Conservation (phyloP, 2,329 filamentous ascomycete genomes). For the Gremmenia infestans region DNA sequence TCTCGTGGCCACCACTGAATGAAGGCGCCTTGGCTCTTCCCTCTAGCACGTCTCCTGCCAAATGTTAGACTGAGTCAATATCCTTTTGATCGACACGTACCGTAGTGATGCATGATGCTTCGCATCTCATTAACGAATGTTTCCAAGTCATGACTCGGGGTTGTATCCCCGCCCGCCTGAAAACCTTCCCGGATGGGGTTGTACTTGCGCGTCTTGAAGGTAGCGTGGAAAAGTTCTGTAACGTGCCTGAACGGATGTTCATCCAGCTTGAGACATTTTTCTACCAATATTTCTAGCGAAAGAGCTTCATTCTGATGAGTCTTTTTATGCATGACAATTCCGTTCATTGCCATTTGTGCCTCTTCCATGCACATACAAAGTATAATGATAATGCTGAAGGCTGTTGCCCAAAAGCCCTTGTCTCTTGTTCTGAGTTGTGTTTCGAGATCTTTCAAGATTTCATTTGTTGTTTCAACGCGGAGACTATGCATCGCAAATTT, state of each 20-base stretch:
- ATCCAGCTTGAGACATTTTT: constrained; percentile 5
- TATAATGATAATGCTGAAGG: constrained; percentile 7
- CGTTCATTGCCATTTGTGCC: constrained; percentile 7
- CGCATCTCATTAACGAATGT: constrained; percentile 2
- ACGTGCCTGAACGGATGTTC: constrained; percentile 3
- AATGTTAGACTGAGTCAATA: background rate
- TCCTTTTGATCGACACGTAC: background rate
- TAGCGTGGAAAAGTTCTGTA: constrained; percentile 5
- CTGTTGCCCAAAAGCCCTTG: constrained; percentile 4
- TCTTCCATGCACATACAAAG: constrained; percentile 12
- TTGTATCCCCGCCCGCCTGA: background rate
- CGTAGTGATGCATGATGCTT: background rate
- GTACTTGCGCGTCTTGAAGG: constrained; percentile 4
- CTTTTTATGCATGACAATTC: constrained; percentile 5
- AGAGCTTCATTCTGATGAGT: background rate
- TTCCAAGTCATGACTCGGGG: background rate
- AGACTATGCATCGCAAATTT: constrained; percentile 8
- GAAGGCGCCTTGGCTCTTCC: constrained; percentile 4
- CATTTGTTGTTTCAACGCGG: constrained; percentile 1
- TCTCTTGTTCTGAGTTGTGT: constrained; percentile 5
- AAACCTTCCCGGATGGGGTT: constrained; percentile 10
- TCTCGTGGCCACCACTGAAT: constrained; percentile 2
- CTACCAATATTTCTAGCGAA: background rate
- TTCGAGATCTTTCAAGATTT: constrained; percentile 8
- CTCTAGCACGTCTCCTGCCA: constrained; percentile 2